Base-by-base conservation (phyloP, 805 yeast species). In the Yarrowia osloensis region DNA sequence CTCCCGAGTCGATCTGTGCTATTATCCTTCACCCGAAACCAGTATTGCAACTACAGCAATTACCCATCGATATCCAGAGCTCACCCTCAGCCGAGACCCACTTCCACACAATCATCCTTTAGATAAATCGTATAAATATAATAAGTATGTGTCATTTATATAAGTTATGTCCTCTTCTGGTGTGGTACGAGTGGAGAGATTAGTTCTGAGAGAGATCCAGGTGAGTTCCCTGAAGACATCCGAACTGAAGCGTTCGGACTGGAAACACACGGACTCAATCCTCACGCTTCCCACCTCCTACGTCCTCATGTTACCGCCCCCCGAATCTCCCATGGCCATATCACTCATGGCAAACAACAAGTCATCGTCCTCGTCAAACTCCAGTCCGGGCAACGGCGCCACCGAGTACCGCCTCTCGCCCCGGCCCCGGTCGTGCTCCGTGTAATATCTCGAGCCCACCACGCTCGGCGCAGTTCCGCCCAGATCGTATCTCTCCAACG, bases 321-420 rank as follows among this genome's bases (percentile, higher is more conserved):
- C 31, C 22, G 28, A 55, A 11, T 55, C 29, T n/a, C 24, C 35
- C 29, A 72, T 35, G 28, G 70, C 71, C 79, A 77, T 77, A 59
- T 77, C 79, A 44, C 80, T 77, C 79, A 77, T 77, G 7, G 79
- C 79, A 71, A 77, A 77, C 39, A 77, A 67, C 47, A 77, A 65
- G 31, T 77, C 79, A 40, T 77, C 79, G 55, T 77, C 79, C 50
- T 77, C 78, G 13, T 67, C 67, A 39, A 63, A 49, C 28, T 44
- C 35, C 17, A 52, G 13, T 3, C 67, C 67, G 4, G 66, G 39
- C 44, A 42, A 19, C 8, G 68, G 67, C 2, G 69, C 19, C 17
- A 39, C 57, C 33, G 71, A 59, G 33, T 57, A 67, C 17, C 71
- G 67, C 42, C 63, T 59, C 50, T 68, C 68, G n/a, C 68, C 69